phyloP scores from a whole-genome alignment of 352 stramenopile genomes.

The Peronospora farinosa region DNA sequence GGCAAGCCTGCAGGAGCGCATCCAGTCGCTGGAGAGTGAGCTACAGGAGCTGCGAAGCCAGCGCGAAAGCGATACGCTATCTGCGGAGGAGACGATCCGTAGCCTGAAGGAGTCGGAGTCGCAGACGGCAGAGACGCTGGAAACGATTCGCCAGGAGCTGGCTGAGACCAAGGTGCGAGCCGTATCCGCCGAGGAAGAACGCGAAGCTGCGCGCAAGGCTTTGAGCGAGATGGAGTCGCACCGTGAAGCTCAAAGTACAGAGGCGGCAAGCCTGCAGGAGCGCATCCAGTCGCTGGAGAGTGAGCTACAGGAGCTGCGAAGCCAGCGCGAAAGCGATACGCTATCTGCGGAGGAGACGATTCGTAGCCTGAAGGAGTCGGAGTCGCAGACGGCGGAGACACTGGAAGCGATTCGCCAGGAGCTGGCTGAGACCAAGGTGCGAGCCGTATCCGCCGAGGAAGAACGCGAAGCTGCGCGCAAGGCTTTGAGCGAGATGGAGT shows the following conservation, averaged over 20 bases:
- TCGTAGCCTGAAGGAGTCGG: conserved; percentile 14
- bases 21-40: conserved; percentile 18
- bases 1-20: conserved; percentile 4
- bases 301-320: conserved; percentile 16
- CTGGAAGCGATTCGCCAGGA: conserved; percentile 24
- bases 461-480: conserved; percentile 34
- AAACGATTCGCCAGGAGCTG: conserved; percentile 19
- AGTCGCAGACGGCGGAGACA: conserved; percentile 15
- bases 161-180: conserved; percentile 13
- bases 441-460: conserved; percentile 29
- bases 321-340: background rate
- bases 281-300: conserved; percentile 11
- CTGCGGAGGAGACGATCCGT: conserved; percentile 17
- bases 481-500: conserved; percentile 24
- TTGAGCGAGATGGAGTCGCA: conserved; percentile 13
- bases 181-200: conserved; percentile 11
- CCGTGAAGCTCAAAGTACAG: conserved; percentile 10
- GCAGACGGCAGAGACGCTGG: conserved; percentile 8
- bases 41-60: conserved; percentile 22
- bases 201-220: conserved; percentile 11
- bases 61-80: conserved; percentile 13
- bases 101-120: conserved; percentile 18
- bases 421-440: conserved; percentile 21
- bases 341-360: conserved; percentile 19
- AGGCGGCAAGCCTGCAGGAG: conserved; percentile 1